Percentiles rank a stretch among this genome's conserved stretches.
Evolutionary conservation across 306 rosid genomes (phyloP).

Genomic region (Fragaria nilgerrensis): DNA sequence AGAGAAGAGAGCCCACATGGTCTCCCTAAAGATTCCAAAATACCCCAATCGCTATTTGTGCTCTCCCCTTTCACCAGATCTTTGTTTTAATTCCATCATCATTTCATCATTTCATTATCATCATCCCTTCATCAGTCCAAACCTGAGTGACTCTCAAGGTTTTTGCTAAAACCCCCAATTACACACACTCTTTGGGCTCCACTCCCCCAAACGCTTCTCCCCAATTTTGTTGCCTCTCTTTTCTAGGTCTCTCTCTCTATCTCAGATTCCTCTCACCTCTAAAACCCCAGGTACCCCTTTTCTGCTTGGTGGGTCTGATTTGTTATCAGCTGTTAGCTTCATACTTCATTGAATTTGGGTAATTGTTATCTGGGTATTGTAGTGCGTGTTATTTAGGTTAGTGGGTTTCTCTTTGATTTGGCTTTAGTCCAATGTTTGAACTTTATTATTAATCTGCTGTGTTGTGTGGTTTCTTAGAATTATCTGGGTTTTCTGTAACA

Average conservation of each 20-base stretch:
- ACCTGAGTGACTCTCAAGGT: not conserved
- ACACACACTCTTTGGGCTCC: slow-evolving; percentile 20
- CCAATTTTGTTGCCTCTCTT: slow-evolving; percentile 7
- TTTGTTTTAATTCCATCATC: not conserved
- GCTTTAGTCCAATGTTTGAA: not conserved
- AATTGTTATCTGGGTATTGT: not conserved
- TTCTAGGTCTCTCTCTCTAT: slow-evolving; percentile 12
- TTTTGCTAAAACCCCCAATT: not conserved
- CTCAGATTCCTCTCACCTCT: slow-evolving; percentile 32
- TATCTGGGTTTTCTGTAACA: slow-evolving; percentile 23
- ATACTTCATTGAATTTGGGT: not conserved
- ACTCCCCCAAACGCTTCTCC: slow-evolving; percentile 30
- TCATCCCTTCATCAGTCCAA: not conserved
- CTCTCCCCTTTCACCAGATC: not conserved
- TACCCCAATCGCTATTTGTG: not conserved
- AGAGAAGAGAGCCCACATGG: not conserved
- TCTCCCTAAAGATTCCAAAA: not conserved
- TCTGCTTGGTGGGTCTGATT: not conserved
- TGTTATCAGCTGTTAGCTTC: not conserved
- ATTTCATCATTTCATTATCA: not conserved
- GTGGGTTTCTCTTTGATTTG: slow-evolving; percentile 8
- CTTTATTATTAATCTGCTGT: not conserved
- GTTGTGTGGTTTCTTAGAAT: slow-evolving; percentile 5
- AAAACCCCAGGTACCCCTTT: slow-evolving; percentile 22
- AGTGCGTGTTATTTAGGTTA: not conserved